Conservation (phyloP, 1,284 basidiomycete species). For the Fomitopsis betulina region DNA sequence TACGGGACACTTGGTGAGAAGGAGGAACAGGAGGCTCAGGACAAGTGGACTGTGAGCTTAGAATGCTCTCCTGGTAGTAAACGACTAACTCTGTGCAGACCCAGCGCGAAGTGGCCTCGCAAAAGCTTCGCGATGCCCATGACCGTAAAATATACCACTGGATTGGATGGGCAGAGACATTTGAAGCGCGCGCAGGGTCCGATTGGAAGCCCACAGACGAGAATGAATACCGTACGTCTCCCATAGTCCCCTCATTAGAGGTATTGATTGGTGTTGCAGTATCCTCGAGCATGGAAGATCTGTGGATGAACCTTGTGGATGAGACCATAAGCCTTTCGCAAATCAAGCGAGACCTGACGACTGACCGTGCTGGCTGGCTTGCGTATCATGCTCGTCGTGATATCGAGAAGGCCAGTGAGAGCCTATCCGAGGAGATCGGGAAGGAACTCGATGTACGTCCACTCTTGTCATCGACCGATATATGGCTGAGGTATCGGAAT, state of each 20-base stretch:
- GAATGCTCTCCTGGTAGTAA: background rate
- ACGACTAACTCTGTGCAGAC: conserved; percentile 30
- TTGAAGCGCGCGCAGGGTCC: conserved; percentile 48
- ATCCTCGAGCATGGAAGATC: conserved; percentile 2
- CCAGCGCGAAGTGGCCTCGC: conserved; percentile 48
- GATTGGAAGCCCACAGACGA: conserved; percentile 44
- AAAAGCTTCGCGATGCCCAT: conserved; percentile 48
- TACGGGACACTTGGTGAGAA: conserved; percentile 64
- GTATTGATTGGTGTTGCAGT: background rate
- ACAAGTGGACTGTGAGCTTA: conserved; percentile 65
- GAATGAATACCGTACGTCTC: conserved; percentile 12
- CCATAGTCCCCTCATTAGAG: background rate
- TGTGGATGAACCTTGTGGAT: background rate
- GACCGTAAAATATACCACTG: conserved; percentile 46
- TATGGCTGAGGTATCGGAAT: background rate
- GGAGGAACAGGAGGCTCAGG: conserved; percentile 60
- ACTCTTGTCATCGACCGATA: background rate
- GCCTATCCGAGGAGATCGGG: conserved; percentile 56
- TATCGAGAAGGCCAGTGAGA: conserved; percentile 45
- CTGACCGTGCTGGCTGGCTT: conserved; percentile 60
- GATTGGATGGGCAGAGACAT: conserved; percentile 49
- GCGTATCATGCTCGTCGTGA: conserved; percentile 52
- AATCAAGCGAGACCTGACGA: conserved; percentile 25
- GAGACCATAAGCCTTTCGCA: conserved; percentile 21
- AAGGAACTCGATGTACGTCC: conserved; percentile 62